Base-by-base conservation (phyloP, 495 filamentous ascomycete genomes). In the Clavariopsis aquatica region DNA sequence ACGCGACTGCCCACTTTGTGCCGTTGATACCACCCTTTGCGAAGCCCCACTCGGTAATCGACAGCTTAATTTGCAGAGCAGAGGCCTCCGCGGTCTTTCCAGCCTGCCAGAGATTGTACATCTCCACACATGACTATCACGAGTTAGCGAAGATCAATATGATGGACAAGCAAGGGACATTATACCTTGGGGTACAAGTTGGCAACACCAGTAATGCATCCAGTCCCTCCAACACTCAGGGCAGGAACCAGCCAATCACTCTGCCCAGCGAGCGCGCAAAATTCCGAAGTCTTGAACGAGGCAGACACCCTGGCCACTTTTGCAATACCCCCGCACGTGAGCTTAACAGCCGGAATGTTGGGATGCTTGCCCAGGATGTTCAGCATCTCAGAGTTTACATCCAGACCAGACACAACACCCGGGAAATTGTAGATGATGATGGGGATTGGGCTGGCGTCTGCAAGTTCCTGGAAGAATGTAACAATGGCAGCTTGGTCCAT, bases 351-450 rank as follows among this genome's bases (percentile, higher is more conserved):
- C 54, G 90, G 85, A 69, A 96, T 93, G 71, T 96, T 96, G 68
- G 85, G 82, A 74, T 96, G 92, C 63, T 84, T 75, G 5, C 91
- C 76, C 19, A 96, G 82, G 51, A 83, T 74, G 49, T 88, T 78
- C 72, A 96, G 89, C 58, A 86, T 79, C 71, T 95, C 90, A 0
- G 90, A 94, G 55, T 82, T 86, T 38, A 96, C 84, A 69, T 96
- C 92, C 55, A 94, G 78, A 10, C 92, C 92, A 13, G 83, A 78
- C 27, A 88, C 89, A 3, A 89, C 92, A 20, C 84, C 90, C 24
- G 92, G 92, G 78, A 86, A 96, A 77, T 96, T 96, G 80, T 96
- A 96, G 71, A 96, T 91, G 64, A 96, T 78, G 60, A 96, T 82
- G 1, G 92, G 92, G 49, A 96, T 83, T 3, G 91, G 92, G 1